phyloP scores from a whole-genome alignment of 2,329 filamentous ascomycete species.

The Xylaria digitata region DNA sequence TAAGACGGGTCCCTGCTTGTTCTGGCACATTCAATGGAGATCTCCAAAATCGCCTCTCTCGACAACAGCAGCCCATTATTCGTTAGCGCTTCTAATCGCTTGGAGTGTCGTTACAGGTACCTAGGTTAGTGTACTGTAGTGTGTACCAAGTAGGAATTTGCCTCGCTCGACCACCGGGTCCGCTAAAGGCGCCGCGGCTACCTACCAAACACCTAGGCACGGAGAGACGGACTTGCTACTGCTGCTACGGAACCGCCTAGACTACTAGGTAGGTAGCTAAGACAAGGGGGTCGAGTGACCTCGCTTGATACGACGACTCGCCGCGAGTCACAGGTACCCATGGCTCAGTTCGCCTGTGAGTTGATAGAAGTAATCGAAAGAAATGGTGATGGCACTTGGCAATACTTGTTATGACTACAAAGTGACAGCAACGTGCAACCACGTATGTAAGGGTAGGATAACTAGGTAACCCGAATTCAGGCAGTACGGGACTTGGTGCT shows the following conservation, averaged over 20 bases:
- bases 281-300: conserved; percentile 39
- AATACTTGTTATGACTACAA: conserved; percentile 3
- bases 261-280: conserved; percentile 14
- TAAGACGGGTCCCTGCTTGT: conserved; percentile 37
- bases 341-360: conserved; percentile 10
- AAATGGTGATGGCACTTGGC: conserved; percentile 4
- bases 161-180: conserved; percentile 27
- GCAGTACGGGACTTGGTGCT: conserved; percentile 1
- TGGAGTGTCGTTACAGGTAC: conserved; percentile 21
- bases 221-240: conserved; percentile 24
- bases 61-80: conserved; percentile 35
- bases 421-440: conserved; percentile 15
- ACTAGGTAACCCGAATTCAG: conserved; percentile 20
- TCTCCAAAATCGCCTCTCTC: conserved; percentile 42
- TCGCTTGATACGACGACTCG: conserved; percentile 32
- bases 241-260: conserved; percentile 36
- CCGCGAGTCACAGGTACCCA: conserved; percentile 32
- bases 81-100: conserved; percentile 40
- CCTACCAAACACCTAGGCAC: conserved; percentile 25
- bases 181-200: conserved; percentile 32
- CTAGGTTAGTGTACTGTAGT: too few species aligned
- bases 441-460: conserved; percentile 22
- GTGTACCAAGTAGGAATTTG: conserved; percentile 14
- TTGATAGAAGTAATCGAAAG: conserved; percentile 13
- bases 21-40: conserved; percentile 39